phyloP scores from a whole-genome alignment of 345 rosid species.

The Draba incana region DNA sequence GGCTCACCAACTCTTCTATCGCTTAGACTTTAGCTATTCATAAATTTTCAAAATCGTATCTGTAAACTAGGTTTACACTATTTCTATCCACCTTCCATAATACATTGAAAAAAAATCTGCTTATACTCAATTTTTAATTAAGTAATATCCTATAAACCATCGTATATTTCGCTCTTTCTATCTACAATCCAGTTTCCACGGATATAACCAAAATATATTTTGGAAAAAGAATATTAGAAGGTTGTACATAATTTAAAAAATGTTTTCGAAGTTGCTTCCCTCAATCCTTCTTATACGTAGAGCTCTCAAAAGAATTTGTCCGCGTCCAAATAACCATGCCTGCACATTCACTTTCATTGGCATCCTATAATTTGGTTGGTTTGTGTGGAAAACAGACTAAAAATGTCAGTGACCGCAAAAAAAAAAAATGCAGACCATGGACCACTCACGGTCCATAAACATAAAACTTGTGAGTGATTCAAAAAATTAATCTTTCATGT shows the following conservation, averaged over 20 bases:
- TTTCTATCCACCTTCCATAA: slow-evolving; percentile 14
- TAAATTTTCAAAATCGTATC: background rate
- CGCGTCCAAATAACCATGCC: too few species aligned
- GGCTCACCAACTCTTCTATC: slow-evolving; percentile 34
- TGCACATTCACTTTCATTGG: too few species aligned
- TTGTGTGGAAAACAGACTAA: too few species aligned
- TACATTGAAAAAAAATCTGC: slow-evolving; percentile 11
- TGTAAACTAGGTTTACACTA: slow-evolving; percentile 14
- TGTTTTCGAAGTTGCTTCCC: background rate
- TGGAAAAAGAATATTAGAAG: background rate
- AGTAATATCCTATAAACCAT: background rate
- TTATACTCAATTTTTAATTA: background rate
- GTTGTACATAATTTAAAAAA: background rate
- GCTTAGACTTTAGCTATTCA: slow-evolving; percentile 17
- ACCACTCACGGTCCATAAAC: too few species aligned
- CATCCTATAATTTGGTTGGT: too few species aligned
- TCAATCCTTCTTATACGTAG: background rate
- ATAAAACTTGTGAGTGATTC: too few species aligned
- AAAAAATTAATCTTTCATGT: too few species aligned
- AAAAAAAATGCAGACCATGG: too few species aligned
- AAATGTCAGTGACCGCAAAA: too few species aligned
- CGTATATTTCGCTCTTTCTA: background rate
- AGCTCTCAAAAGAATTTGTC: too few species aligned
- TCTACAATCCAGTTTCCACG: too few species aligned
- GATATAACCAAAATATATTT: background rate